Percentiles rank a stretch among this genome's conserved stretches.
These are phyloP conservation scores for Colletotrichum zoysiae DNA, from an alignment of 2,329 filamentous ascomycete genomes.

Conservation along the genomic window DNA sequence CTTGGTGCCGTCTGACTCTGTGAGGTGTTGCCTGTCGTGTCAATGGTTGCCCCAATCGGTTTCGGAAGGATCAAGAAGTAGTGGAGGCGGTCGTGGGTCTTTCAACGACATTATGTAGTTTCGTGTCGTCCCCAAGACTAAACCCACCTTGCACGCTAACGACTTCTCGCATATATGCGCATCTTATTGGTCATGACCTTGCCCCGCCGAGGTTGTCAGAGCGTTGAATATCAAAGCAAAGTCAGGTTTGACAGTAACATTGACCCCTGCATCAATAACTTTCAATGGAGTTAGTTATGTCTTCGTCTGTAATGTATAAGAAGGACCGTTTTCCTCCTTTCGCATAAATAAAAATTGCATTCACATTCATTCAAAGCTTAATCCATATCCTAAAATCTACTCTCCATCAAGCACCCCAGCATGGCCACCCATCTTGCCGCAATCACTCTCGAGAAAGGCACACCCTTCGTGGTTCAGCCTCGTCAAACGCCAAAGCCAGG, in stretches of 20 bases:
- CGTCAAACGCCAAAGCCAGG: not conserved
- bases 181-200: not conserved
- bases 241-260: too few species aligned
- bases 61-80: not conserved
- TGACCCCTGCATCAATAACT: too few species aligned
- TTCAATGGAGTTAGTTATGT: too few species aligned
- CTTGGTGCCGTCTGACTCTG: not conserved
- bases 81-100: not conserved
- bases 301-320: too few species aligned
- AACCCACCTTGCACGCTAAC: not conserved
- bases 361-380: too few species aligned
- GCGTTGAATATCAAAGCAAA: too few species aligned
- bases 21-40: not conserved
- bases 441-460: not conserved
- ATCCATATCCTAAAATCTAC: not conserved
- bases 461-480: not conserved
- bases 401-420: not conserved
- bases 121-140: too few species aligned
- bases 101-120: not conserved
- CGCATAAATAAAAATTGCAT: too few species aligned
- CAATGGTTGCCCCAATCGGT: too few species aligned
- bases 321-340: too few species aligned
- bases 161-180: not conserved
- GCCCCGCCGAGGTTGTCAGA: too few species aligned
- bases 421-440: slow-evolving; percentile 1